A percentile compares a stretch with the other conserved stretches of the same genome.
These are phyloP conservation scores for Epichloe amarillans DNA, from an alignment of 2,329 filamentous ascomycete genomes.

Conservation along the genomic window DNA sequence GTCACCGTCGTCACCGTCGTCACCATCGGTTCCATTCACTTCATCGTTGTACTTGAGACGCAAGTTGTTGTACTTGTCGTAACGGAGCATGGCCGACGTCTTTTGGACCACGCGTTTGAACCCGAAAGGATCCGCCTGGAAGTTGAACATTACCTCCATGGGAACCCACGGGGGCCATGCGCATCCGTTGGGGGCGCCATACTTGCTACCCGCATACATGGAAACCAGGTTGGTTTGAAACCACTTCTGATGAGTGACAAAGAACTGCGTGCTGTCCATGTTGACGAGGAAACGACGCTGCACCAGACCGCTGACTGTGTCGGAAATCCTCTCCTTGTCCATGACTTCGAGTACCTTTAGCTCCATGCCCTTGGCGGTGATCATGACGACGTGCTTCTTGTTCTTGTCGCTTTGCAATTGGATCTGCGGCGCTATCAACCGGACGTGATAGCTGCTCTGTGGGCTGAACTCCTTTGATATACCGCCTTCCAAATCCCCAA, in stretches of 20 bases:
- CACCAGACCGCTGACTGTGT: conserved; percentile 87
- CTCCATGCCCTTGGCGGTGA: conserved; percentile 96
- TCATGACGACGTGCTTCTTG: conserved; percentile 87
- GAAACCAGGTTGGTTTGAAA: conserved; percentile 75
- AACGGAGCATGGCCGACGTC: conserved; percentile 85
- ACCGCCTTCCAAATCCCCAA: conserved; percentile 55
- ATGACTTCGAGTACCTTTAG: conserved; percentile 95
- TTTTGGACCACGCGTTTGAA: conserved; percentile 96
- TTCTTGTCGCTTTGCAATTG: conserved; percentile 98
- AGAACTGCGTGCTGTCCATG: conserved; percentile 98
- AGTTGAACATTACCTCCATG: conserved; percentile 97
- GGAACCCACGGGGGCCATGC: conserved; percentile 98
- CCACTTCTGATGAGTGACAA: conserved; percentile 87
- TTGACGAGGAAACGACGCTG: conserved; percentile 87
- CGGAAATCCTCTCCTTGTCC: conserved; percentile 85
- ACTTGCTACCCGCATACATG: conserved; percentile 87
- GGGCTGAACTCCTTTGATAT: conserved; percentile 80
- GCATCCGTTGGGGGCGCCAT: conserved; percentile 71
- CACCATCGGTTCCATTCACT: conserved; percentile 50
- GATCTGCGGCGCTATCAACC: conserved; percentile 92
- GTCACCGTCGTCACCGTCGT: conserved; percentile 24
- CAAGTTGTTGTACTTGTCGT: conserved; percentile 96
- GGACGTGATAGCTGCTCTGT: conserved; percentile 88
- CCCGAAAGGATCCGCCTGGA: conserved; percentile 85
- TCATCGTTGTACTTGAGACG: conserved; percentile 96